phyloP scores from a whole-genome alignment of 495 filamentous ascomycete species.

The Xylaria acuta region DNA sequence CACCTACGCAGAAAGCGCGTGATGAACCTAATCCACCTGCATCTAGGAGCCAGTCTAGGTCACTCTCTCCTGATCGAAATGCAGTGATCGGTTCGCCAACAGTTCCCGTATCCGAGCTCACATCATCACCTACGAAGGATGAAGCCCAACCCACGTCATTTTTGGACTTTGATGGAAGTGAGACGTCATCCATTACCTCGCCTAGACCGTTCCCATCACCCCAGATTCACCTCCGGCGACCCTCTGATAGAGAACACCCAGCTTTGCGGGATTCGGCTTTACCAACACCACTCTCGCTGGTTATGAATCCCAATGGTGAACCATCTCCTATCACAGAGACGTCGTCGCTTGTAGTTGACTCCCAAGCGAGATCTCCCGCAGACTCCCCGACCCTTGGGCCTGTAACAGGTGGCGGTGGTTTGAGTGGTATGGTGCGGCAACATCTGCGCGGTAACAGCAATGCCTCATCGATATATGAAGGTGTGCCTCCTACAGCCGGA shows the following conservation, averaged over 20 bases:
- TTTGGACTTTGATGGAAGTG: slow-evolving; percentile 44
- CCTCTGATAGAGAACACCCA: slow-evolving; percentile 53
- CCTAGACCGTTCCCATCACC: slow-evolving; percentile 32
- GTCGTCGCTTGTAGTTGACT: slow-evolving; percentile 33
- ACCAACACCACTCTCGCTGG: slow-evolving; percentile 44
- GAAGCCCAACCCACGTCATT: slow-evolving; percentile 49
- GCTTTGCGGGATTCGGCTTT: slow-evolving; percentile 50
- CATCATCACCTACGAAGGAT: slow-evolving; percentile 41
- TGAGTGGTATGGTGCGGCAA: slow-evolving; percentile 83
- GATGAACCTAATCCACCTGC: slow-evolving; percentile 42
- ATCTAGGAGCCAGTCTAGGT: slow-evolving; percentile 39
- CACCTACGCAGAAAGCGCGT: slow-evolving; percentile 46
- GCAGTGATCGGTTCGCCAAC: slow-evolving; percentile 31
- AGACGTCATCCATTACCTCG: slow-evolving; percentile 32
- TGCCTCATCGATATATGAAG: slow-evolving; percentile 75
- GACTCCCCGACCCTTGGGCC: slow-evolving; percentile 88
- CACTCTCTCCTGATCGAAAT: slow-evolving; percentile 40
- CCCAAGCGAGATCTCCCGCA: slow-evolving; percentile 40
- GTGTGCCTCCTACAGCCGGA: slow-evolving; percentile 34
- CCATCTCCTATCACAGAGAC: slow-evolving; percentile 35
- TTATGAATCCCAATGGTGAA: slow-evolving; percentile 34
- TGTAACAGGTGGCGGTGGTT: slow-evolving; percentile 56
- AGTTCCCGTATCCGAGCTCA: slow-evolving; percentile 21
- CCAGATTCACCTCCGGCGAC: slow-evolving; percentile 44
- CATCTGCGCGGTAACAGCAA: slow-evolving; percentile 87